Conservation (phyloP, 345 rosid species). For the Arabidopsis suecica region DNA sequence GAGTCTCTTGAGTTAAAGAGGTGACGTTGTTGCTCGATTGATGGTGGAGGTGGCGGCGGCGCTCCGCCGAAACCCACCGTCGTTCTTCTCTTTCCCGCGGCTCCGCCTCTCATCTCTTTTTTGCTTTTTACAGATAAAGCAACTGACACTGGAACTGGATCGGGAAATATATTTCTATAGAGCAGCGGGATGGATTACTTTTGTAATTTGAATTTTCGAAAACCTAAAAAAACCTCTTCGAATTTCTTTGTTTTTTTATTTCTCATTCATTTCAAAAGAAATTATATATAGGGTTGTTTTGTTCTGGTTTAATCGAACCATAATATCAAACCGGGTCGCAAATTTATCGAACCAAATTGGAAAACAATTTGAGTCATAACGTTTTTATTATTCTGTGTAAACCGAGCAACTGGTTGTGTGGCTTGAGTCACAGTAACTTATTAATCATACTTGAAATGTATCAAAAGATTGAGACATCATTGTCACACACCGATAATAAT, state of each 20-base stretch:
- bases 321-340: background rate
- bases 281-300: background rate
- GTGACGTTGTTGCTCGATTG: constrained; percentile 41
- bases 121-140: background rate
- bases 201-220: constrained; percentile 31
- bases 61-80: constrained; percentile 35
- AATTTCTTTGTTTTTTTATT: background rate
- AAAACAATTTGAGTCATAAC: background rate
- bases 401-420: background rate
- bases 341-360: background rate
- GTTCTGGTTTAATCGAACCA: background rate
- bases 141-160: background rate
- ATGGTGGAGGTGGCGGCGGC: constrained; percentile 39
- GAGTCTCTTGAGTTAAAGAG: constrained; percentile 66
- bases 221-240: background rate
- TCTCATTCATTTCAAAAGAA: background rate
- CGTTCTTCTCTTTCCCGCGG: constrained; percentile 37
- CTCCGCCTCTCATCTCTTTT: constrained; percentile 49
- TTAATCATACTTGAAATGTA: constrained; percentile 14
- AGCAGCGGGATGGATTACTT: background rate
- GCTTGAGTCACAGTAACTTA: constrained; percentile 13
- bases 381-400: background rate
- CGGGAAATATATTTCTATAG: background rate
- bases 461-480: constrained; percentile 28
- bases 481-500: constrained; percentile 14